Base-by-base conservation (phyloP, 345 rosid genomes). In the Eucalyptus tenuipes region DNA sequence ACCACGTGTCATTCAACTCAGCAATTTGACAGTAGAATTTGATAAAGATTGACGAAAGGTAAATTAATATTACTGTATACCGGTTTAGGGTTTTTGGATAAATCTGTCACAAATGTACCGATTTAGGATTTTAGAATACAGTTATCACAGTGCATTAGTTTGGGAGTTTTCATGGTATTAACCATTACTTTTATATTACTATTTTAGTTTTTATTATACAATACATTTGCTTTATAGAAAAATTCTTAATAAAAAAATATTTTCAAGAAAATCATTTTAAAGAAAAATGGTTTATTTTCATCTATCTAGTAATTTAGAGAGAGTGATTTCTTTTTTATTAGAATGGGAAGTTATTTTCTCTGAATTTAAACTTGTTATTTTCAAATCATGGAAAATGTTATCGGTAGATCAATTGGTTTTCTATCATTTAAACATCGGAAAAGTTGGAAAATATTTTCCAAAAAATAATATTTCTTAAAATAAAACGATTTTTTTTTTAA, bases 361-460 rank as follows among this genome's bases (percentile, higher is more conserved):
- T 64, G 15, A 14, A 5, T 68, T 2, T 68, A 68, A n/a, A 68
- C 44, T 33, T 33, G 18, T 66, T 31, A 33, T 31, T 31, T 16
- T 9, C 10, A 7, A 2, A 29, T 0, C 10, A 64, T n/a, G 75
- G 3, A n/a, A 64, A n/a, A 14, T 14, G 10, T n/a, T 14, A 29
- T 42, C 7, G 1, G 8, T 64, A n/a, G 10, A 68, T 16, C 37
- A 33, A 68, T 33, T 5, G 12, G 4, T 33, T 33, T 64, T 64
- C 2, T 10, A 5, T 68, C 42, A 33, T 68, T 18, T 9, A 17
- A 68, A 33, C 5, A 17, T 10, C 0, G 13, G 20, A 68, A 68
- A 68, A 17, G 24, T 33, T 1, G 0, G 0, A 66, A 66, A 66
- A 31, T 0, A 0, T 16, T 16, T 33, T 68, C 3, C 0, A 0